Evolutionary conservation across 2,329 filamentous ascomycete genomes (phyloP).

Genomic region (Penicillium sp.): DNA sequence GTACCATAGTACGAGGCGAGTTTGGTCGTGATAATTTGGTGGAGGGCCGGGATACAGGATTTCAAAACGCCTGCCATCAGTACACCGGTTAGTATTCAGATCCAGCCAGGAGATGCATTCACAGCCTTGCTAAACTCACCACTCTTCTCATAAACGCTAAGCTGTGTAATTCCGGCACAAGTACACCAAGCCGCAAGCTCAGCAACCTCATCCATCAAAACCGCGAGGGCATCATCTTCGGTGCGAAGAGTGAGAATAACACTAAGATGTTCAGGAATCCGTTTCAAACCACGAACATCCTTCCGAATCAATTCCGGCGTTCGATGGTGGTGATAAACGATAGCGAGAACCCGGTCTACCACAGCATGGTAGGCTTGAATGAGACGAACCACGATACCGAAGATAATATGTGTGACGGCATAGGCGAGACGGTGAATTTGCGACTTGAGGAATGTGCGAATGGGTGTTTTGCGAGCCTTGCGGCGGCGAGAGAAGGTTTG

Average conservation of each 20-base stretch:
- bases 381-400: constrained; percentile 84
- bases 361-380: constrained; percentile 80
- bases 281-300: constrained; percentile 75
- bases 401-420: constrained; percentile 68
- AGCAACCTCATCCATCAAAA: constrained; percentile 84
- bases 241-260: constrained; percentile 75
- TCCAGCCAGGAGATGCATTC: too few species aligned
- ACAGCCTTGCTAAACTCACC: constrained; percentile 56
- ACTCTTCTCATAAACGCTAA: constrained; percentile 91
- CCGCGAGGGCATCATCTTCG: constrained; percentile 76
- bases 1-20: constrained; percentile 86
- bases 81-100: too few species aligned
- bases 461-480: constrained; percentile 41
- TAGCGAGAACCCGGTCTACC: constrained; percentile 74
- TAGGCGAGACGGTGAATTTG: constrained; percentile 51
- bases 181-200: constrained; percentile 94
- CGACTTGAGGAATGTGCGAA: constrained; percentile 50
- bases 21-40: constrained; percentile 77
- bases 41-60: constrained; percentile 81
- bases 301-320: constrained; percentile 90
- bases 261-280: constrained; percentile 83
- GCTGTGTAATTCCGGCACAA: constrained; percentile 80
- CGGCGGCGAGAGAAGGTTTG: constrained; percentile 26
- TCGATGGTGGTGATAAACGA: constrained; percentile 93
- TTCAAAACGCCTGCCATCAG: constrained; percentile 94